Evolutionary conservation across 805 yeast genomes (phyloP), one percentile per base, ranked within the genome.

Genomic region (Candida cerambycidarum): DNA sequence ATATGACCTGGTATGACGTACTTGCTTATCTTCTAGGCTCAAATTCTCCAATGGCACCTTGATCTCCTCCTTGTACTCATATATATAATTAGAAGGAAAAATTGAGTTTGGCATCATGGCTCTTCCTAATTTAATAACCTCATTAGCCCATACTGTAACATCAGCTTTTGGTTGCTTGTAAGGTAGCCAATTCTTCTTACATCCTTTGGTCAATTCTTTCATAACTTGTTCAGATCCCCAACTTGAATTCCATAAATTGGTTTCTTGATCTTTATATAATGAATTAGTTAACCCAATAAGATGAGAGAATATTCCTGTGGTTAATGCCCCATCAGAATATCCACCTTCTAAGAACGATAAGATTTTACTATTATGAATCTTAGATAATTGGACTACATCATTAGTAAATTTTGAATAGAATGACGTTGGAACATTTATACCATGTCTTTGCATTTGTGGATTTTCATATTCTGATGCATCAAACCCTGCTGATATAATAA

Each of bases 401-500:
- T 73, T 71, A 4, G 95, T 82, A 55, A 87, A 86, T 32, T 71
- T 73, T 14, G 85, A 75, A 58, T 83, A 87, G 55, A 88, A 87
- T 14, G 83, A 76, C 0, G 95, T 85, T 3, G 96, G 96, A 9
- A 87, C 89, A 53, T 83, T 81, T 18, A 84, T 87, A 0, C 80
- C 79, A 58, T 88, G 95, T 41, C 95, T 69, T 61, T 87, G 95
- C 95, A 87, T 88, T 38, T 82, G 78, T n/a, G 79, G 78, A 44
- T 81, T 82, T 57, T 87, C 96, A 59, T 76, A 82, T 57, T 87
- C 96, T 13, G 86, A 80, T 2, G 93, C 95, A 63, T 87, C 96
- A 58, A 87, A 88, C 1, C 96, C 96, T 0, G 95, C 90, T 33
- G 95, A 85, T 1, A 87, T 71, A n/a, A 83, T 74, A 2, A 88